Evolutionary conservation across 805 yeast species (phyloP).

Genomic region (Candida corydali): DNA sequence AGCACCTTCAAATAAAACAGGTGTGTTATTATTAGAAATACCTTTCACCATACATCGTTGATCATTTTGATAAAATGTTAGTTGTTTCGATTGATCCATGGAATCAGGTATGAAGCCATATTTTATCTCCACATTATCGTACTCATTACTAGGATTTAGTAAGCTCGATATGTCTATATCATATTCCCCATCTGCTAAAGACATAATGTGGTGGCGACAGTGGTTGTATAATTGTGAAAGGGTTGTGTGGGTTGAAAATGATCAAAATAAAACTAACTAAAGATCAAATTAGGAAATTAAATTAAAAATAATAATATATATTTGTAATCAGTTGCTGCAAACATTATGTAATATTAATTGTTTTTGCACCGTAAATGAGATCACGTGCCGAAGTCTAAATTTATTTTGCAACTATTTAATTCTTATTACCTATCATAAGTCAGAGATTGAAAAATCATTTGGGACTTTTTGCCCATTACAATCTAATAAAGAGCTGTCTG

Average conservation of each 20-base stretch:
- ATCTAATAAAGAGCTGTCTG: constrained; percentile 5
- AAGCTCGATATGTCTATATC: constrained; percentile 30
- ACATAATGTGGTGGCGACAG: constrained; percentile 21
- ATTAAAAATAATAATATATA: background rate
- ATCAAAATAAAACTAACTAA: constrained; percentile 1
- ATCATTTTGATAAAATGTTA: constrained; percentile 30
- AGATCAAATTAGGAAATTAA: background rate
- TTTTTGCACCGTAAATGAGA: too few relatives aligned
- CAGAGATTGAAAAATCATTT: background rate
- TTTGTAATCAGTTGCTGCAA: background rate
- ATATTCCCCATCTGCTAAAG: constrained; percentile 41
- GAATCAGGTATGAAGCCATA: constrained; percentile 40
- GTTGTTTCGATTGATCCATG: constrained; percentile 32
- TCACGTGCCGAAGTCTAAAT: constrained; percentile 6
- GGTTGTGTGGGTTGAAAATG: background rate
- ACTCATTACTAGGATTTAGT: background rate
- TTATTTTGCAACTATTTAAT: background rate
- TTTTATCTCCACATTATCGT: constrained; percentile 23
- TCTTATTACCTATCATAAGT: too few relatives aligned
- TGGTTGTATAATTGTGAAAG: background rate
- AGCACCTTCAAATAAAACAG: constrained; percentile 37
- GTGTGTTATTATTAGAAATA: constrained; percentile 16
- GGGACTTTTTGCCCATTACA: constrained; percentile 3
- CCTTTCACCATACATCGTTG: constrained; percentile 32
- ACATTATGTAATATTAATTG: background rate